A percentile compares a stretch with the other conserved stretches of the same genome.
These are phyloP conservation scores for Saccharum spontaneum DNA, from an alignment of 176 grass and related monocot genomes.

Conservation along the genomic window DNA sequence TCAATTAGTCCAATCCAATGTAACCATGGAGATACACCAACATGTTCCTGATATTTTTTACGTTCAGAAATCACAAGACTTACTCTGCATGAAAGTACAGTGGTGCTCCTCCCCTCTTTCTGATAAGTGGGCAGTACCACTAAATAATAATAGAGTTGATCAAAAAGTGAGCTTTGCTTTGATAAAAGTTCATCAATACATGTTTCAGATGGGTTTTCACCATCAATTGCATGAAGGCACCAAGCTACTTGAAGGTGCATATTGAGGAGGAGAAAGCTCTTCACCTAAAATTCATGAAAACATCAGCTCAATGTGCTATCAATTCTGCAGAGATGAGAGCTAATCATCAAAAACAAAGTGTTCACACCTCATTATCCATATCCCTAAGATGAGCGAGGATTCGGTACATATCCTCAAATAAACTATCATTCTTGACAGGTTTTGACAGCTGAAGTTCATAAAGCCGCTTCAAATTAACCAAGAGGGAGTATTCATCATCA, in stretches of 20 bases:
- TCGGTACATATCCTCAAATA: slow-evolving; percentile 81
- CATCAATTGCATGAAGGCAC: slow-evolving; percentile 76
- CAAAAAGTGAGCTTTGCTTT: slow-evolving; percentile 71
- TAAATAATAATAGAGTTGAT: slow-evolving; percentile 75
- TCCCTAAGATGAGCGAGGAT: slow-evolving; percentile 82
- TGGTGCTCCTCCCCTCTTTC: slow-evolving; percentile 72
- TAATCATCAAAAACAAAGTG: slow-evolving; percentile 38
- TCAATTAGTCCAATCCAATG: slow-evolving; percentile 18
- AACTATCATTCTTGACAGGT: slow-evolving; percentile 61
- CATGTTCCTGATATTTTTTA: not conserved
- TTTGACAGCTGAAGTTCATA: slow-evolving; percentile 94
- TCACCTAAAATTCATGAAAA: slow-evolving; percentile 61
- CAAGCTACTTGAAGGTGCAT: slow-evolving; percentile 95
- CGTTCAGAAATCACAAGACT: slow-evolving; percentile 32
- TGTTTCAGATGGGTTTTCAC: slow-evolving; percentile 67
- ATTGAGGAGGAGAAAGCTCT: slow-evolving; percentile 93
- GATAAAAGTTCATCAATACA: slow-evolving; percentile 67
- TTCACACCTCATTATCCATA: slow-evolving; percentile 87
- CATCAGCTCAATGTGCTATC: slow-evolving; percentile 17
- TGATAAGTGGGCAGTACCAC: slow-evolving; percentile 65
- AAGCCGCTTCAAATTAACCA: slow-evolving; percentile 95
- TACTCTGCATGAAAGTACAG: slow-evolving; percentile 88
- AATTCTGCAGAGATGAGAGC: not conserved
- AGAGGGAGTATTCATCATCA: slow-evolving; percentile 98
- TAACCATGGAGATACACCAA: not conserved